Percentiles rank a stretch among this genome's conserved stretches.
Conservation (phyloP, 106 monocot species). For the Posidonia australis region DNA sequence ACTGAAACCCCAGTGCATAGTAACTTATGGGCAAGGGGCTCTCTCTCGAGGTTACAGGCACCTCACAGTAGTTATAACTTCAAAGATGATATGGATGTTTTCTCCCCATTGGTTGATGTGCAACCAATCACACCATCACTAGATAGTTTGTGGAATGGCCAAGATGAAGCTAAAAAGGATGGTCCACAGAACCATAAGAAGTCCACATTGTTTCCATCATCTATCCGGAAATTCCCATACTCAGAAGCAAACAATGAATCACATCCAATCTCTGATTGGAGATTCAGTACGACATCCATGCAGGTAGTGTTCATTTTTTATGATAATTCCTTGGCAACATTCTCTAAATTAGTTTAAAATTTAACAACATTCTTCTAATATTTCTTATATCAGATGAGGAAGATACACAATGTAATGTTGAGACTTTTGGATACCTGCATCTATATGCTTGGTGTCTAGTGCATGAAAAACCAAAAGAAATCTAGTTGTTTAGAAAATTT, state of each 20-base stretch:
- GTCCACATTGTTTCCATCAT: slow-evolving; percentile 23
- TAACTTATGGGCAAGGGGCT: slow-evolving; percentile 34
- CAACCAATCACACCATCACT: slow-evolving; percentile 90
- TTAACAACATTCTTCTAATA: too few relatives aligned
- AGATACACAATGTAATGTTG: too few relatives aligned
- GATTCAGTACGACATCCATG: slow-evolving; percentile 20
- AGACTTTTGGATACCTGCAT: too few relatives aligned
- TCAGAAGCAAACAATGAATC: slow-evolving; percentile 27
- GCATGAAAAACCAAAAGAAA: too few relatives aligned
- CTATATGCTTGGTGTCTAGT: too few relatives aligned
- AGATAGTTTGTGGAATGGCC: slow-evolving; percentile 59
- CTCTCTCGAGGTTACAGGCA: slow-evolving; percentile 65
- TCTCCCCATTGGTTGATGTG: slow-evolving; percentile 94
- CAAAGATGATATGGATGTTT: slow-evolving; percentile 99
- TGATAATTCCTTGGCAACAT: background rate
- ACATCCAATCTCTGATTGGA: slow-evolving; percentile 64
- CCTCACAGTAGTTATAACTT: slow-evolving; percentile 35
- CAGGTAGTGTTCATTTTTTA: slow-evolving; percentile 34
- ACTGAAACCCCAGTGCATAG: slow-evolving; percentile 55
- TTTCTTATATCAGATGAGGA: too few relatives aligned
- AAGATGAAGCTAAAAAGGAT: slow-evolving; percentile 47
- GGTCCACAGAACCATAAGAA: slow-evolving; percentile 32
- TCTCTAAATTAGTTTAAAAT: too few relatives aligned
- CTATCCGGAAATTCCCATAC: slow-evolving; percentile 33
- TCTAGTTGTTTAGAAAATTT: too few relatives aligned